Conservation (phyloP, 2,329 filamentous ascomycete genomes). For the Laburnicola sp. region DNA sequence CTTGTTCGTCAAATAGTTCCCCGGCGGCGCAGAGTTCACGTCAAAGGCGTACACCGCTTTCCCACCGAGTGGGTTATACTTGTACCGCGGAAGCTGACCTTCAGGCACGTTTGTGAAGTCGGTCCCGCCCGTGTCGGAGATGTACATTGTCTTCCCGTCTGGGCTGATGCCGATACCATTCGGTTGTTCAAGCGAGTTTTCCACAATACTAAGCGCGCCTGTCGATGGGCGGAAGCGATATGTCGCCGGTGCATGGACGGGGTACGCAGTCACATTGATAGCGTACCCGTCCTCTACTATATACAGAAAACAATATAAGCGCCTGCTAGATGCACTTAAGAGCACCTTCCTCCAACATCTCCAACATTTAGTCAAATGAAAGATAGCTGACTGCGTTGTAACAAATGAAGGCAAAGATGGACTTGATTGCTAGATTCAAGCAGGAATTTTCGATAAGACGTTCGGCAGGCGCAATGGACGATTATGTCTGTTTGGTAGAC, state of each 20-base stretch:
- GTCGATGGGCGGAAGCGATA: conserved; percentile 1
- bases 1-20: neutral
- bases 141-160: neutral
- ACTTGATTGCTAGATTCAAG: neutral
- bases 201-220: neutral
- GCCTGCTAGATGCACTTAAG: neutral
- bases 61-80: neutral
- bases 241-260: neutral
- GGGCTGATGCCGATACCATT: conserved; percentile 2
- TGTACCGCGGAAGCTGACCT: neutral
- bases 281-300: neutral
- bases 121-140: neutral
- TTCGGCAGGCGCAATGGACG: too few relatives aligned
- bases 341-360: neutral
- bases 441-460: neutral
- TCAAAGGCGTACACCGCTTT: neutral
- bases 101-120: neutral
- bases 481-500: too few relatives aligned
- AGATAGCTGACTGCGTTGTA: too few relatives aligned
- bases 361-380: too few relatives aligned
- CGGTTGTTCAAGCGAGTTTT: neutral
- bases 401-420: too few relatives aligned
- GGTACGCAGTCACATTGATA: neutral
- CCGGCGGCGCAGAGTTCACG: neutral
- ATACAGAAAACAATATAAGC: neutral